Evolutionary conservation across 2,329 filamentous ascomycete genomes (phyloP).

Genomic region (Volutella citrinella): DNA sequence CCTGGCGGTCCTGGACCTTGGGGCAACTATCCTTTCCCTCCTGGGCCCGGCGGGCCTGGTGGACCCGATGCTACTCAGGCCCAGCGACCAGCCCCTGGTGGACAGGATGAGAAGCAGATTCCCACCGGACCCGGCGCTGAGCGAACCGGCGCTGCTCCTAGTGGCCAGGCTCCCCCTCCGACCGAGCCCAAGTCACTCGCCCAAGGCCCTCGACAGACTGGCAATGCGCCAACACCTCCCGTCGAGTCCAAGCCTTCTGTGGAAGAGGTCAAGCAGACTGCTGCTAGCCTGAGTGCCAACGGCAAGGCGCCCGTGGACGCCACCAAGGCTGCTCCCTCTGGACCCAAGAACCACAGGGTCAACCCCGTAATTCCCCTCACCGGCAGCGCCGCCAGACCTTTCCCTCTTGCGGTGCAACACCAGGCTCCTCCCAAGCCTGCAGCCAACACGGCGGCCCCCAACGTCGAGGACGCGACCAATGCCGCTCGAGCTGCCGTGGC

Average conservation of each 20-base stretch:
- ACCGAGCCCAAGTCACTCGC: slow-evolving; percentile 52
- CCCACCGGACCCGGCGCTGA: slow-evolving; percentile 51
- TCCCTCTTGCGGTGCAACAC: slow-evolving; percentile 29
- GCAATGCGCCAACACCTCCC: slow-evolving; percentile 59
- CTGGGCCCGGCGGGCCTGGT: slow-evolving; percentile 60
- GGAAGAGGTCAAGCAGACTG: slow-evolving; percentile 40
- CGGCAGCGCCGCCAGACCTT: slow-evolving; percentile 40
- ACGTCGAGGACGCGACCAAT: slow-evolving; percentile 66
- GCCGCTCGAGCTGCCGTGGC: slow-evolving; percentile 76
- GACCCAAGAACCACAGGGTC: slow-evolving; percentile 52
- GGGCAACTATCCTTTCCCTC: background rate
- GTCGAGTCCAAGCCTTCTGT: slow-evolving; percentile 65
- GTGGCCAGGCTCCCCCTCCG: slow-evolving; percentile 42
- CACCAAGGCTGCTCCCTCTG: slow-evolving; percentile 42
- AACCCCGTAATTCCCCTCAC: slow-evolving; percentile 65
- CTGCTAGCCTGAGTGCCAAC: slow-evolving; percentile 40
- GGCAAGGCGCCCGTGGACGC: slow-evolving; percentile 32
- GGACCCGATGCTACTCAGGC: slow-evolving; percentile 59
- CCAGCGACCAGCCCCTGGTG: slow-evolving; percentile 50
- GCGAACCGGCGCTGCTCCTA: slow-evolving; percentile 46
- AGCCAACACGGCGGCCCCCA: slow-evolving; percentile 32
- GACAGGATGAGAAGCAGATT: slow-evolving; percentile 43
- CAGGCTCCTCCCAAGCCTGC: slow-evolving; percentile 35
- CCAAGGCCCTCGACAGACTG: slow-evolving; percentile 44
- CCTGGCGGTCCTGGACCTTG: slow-evolving; percentile 50